phyloP scores from a whole-genome alignment of 2,329 filamentous ascomycete species.

The Arthrobotrys conoides region DNA sequence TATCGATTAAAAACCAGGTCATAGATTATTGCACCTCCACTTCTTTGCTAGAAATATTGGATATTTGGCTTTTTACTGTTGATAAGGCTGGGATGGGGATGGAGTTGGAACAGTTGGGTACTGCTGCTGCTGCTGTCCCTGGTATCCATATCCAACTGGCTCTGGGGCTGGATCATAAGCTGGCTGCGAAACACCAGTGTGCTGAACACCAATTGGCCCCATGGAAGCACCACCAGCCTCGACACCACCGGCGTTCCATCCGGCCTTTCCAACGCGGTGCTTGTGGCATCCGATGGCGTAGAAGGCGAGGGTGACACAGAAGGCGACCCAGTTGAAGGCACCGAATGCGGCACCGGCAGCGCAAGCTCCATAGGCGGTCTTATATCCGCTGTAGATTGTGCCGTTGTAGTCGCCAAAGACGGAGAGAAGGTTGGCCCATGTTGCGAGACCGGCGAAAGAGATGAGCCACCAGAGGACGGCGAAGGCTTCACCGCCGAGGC shows the following conservation, averaged over 20 bases:
- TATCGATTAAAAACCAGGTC: not conserved
- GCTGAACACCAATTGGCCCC: slow-evolving; percentile 49
- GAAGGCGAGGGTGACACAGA: slow-evolving; percentile 57
- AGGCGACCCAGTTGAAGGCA: slow-evolving; percentile 58
- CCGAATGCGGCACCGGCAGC: slow-evolving; percentile 55
- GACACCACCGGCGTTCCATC: slow-evolving; percentile 36
- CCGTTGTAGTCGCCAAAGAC: not conserved
- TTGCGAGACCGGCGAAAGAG: slow-evolving; percentile 56
- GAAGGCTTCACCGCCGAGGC: slow-evolving; percentile 55
- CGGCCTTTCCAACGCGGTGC: slow-evolving; percentile 39
- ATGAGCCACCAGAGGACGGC: slow-evolving; percentile 59
- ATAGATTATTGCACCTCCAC: slow-evolving; percentile 1
- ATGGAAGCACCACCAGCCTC: slow-evolving; percentile 45
- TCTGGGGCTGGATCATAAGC: slow-evolving; percentile 25
- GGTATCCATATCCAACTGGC: slow-evolving; percentile 40
- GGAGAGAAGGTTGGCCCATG: slow-evolving; percentile 43
- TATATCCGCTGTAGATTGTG: not conserved
- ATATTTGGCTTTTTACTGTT: slow-evolving; percentile 15
- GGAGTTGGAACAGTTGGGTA: slow-evolving; percentile 58
- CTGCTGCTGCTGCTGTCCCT: slow-evolving; percentile 45
- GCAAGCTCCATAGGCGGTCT: slow-evolving; percentile 49
- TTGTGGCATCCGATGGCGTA: slow-evolving; percentile 55
- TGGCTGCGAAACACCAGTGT: slow-evolving; percentile 45
- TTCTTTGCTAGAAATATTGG: not conserved
- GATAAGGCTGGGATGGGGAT: slow-evolving; percentile 53